Conservation (phyloP, 768 basidiomycete species). For the Candolleomyces aberdarensis region DNA sequence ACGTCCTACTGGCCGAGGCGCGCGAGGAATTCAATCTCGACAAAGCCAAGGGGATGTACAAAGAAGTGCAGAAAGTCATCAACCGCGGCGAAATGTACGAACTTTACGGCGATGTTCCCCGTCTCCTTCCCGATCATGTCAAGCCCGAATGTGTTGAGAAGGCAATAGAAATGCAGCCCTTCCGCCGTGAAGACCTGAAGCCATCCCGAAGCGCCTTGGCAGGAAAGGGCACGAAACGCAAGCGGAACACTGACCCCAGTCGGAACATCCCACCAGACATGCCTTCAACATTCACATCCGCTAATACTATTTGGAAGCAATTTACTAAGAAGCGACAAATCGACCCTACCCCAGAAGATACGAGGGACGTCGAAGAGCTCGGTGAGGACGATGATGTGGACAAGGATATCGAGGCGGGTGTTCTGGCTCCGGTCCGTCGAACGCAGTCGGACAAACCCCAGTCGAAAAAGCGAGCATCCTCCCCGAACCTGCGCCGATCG, state of each 20-base stretch:
- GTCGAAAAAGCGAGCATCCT: constrained; percentile 16
- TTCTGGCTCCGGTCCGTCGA: constrained; percentile 37
- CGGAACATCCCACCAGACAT: constrained; percentile 79
- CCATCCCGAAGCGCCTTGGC: constrained; percentile 23
- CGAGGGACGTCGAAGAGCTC: constrained; percentile 46
- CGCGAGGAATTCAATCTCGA: constrained; percentile 91
- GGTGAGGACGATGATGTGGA: constrained; percentile 69
- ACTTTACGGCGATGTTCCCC: constrained; percentile 88
- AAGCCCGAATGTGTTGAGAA: constrained; percentile 79
- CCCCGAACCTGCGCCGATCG: not conserved
- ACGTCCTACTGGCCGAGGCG: constrained; percentile 85
- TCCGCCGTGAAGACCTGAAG: constrained; percentile 45
- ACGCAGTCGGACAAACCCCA: constrained; percentile 43
- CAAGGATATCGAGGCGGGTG: constrained; percentile 58
- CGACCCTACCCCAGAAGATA: constrained; percentile 16
- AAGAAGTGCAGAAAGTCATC: constrained; percentile 86
- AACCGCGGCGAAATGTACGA: constrained; percentile 83
- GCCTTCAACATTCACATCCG: constrained; percentile 64
- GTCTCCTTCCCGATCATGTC: constrained; percentile 74
- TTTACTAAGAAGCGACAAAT: constrained; percentile 42
- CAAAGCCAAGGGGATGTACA: constrained; percentile 81
- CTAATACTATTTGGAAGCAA: constrained; percentile 55
- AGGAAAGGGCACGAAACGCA: constrained; percentile 53
- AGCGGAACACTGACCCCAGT: constrained; percentile 61
- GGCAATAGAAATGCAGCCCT: constrained; percentile 77